Evolutionary conservation across 2,329 filamentous ascomycete species (phyloP).

Genomic region (Raffaelea ambrosiae): DNA sequence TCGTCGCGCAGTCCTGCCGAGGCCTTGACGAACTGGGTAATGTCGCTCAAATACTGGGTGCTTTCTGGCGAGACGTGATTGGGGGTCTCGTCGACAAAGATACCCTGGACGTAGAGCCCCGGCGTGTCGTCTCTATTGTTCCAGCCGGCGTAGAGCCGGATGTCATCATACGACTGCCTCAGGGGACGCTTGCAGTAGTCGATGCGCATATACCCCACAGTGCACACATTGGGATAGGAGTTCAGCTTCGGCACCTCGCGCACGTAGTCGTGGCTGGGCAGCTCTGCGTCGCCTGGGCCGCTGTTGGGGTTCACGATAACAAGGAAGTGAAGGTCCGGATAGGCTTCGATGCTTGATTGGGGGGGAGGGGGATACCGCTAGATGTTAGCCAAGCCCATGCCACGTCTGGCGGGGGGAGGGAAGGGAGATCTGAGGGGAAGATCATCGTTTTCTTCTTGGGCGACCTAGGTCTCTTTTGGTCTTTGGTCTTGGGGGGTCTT

Average conservation of each 20-base stretch:
- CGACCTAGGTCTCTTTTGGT: too few relatives aligned
- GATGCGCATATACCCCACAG: conserved; percentile 9
- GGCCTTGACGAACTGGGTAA: background rate
- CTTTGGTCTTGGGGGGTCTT: too few relatives aligned
- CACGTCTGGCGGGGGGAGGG: too few relatives aligned
- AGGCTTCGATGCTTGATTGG: conserved; percentile 1
- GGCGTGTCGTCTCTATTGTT: background rate
- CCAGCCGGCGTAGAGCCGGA: conserved; percentile 3
- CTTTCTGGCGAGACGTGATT: conserved; percentile 5
- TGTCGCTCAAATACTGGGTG: conserved; percentile 2
- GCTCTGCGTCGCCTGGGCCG: background rate
- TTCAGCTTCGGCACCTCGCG: conserved; percentile 11
- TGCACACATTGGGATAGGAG: conserved; percentile 9
- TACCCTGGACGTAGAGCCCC: conserved; percentile 10
- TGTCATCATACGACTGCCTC: conserved; percentile 3
- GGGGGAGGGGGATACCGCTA: too few relatives aligned
- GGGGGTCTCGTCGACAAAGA: conserved; percentile 11
- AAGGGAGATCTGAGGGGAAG: too few relatives aligned
- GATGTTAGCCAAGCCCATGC: too few relatives aligned
- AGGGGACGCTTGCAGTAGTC: conserved; percentile 7
- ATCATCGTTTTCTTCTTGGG: too few relatives aligned
- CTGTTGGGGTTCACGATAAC: conserved; percentile 6
- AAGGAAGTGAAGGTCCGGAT: conserved; percentile 1
- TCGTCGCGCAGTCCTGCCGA: conserved; percentile 2
- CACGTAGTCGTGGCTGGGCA: conserved; percentile 8